Evolutionary conservation across 768 basidiomycete species (phyloP).

Genomic region (Hemileccinum impolitum): DNA sequence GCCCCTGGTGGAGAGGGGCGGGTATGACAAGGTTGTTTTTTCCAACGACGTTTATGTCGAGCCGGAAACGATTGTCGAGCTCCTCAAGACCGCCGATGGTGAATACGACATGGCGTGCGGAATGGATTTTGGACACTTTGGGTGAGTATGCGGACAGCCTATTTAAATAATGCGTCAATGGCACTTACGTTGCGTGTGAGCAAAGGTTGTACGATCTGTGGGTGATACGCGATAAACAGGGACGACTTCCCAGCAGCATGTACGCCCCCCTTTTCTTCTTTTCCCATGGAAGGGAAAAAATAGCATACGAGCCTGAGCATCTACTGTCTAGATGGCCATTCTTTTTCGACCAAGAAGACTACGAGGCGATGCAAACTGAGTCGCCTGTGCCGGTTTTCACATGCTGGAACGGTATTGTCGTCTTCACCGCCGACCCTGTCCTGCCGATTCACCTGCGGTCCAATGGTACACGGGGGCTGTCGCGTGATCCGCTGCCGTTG

Average conservation of each 20-base stretch:
- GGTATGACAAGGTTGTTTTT: conserved; percentile 39
- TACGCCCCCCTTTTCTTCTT: neutral
- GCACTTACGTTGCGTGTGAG: neutral
- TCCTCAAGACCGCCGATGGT: conserved; percentile 36
- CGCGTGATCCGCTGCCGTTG: conserved; percentile 25
- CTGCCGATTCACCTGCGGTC: conserved; percentile 38
- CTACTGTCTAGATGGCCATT: conserved; percentile 34
- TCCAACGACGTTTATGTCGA: conserved; percentile 42
- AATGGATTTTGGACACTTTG: conserved; percentile 36
- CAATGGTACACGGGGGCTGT: conserved; percentile 32
- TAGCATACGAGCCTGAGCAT: too few relatives aligned
- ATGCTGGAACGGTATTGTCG: conserved; percentile 47
- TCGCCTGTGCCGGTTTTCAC: conserved; percentile 42
- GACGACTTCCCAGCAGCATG: conserved; percentile 15
- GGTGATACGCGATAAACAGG: conserved; percentile 21
- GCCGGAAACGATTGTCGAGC: conserved; percentile 38
- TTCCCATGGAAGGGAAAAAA: neutral
- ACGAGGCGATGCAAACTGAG: conserved; percentile 34
- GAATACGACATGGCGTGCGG: conserved; percentile 44
- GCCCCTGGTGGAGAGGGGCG: conserved; percentile 35
- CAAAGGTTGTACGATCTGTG: conserved; percentile 22
- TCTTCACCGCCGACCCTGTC: conserved; percentile 39
- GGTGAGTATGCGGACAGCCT: conserved; percentile 23
- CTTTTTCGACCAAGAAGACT: conserved; percentile 37
- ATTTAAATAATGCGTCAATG: neutral